Evolutionary conservation across 2,329 filamentous ascomycete species (phyloP).

Genomic region (Paecilomyces sp.): DNA sequence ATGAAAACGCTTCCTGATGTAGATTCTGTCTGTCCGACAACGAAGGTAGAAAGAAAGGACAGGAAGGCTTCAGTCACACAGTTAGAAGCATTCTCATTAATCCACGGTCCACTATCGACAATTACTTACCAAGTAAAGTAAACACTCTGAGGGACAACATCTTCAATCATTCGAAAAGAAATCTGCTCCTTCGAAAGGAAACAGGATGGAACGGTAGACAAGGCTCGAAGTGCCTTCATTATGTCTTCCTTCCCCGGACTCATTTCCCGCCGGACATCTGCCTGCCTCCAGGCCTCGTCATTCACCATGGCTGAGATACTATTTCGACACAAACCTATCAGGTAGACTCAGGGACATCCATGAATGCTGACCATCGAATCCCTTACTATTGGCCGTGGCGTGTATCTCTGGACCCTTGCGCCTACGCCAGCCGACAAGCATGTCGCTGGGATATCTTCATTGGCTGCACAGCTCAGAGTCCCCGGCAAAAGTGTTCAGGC

Average conservation of each 20-base stretch:
- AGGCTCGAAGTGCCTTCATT: neutral
- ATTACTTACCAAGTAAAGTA: neutral
- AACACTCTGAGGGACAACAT: neutral
- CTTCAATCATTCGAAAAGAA: neutral
- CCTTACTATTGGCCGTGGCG: neutral
- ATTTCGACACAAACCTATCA: neutral
- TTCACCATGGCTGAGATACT: neutral
- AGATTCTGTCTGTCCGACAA: neutral
- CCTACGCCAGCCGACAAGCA: neutral
- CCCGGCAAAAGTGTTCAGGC: neutral
- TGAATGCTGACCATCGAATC: neutral
- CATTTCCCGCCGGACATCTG: neutral
- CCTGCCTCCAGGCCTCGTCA: neutral
- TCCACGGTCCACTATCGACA: neutral
- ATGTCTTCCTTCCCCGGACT: neutral
- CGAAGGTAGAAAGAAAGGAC: neutral
- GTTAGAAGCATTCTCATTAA: neutral
- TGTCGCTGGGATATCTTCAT: neutral
- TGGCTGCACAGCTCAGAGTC: neutral
- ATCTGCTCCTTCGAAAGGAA: neutral
- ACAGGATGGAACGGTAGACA: neutral
- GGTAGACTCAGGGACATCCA: neutral
- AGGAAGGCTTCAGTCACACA: neutral
- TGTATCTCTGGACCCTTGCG: neutral
- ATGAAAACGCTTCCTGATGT: slow-evolving; percentile 9